phyloP scores from a whole-genome alignment of 1,284 basidiomycete genomes.

The Tylopilus sp. region DNA sequence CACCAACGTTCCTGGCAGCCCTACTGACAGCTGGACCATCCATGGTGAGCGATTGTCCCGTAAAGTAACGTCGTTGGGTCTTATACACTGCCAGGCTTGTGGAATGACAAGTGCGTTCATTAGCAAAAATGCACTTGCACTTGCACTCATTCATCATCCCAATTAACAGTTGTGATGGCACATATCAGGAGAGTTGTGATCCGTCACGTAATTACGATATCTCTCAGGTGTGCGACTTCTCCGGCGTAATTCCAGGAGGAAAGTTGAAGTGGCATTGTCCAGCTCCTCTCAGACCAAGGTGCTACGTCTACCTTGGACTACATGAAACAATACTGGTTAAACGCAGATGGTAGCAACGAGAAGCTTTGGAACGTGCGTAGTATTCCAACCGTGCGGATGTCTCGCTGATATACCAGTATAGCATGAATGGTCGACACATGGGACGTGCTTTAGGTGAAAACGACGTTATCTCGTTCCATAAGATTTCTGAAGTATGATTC shows the following conservation, averaged over 20 bases:
- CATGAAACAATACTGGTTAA: constrained; percentile 71
- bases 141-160: neutral
- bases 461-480: neutral
- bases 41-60: constrained; percentile 49
- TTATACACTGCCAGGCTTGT: constrained; percentile 48
- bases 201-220: constrained; percentile 62
- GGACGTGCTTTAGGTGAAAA: constrained; percentile 67
- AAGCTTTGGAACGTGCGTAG: constrained; percentile 65
- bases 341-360: constrained; percentile 60
- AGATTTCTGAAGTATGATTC: constrained; percentile 5
- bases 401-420: constrained; percentile 25
- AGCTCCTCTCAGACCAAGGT: constrained; percentile 62
- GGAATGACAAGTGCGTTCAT: constrained; percentile 34
- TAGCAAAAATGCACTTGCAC: neutral
- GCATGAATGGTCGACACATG: constrained; percentile 74
- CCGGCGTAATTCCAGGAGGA: neutral
- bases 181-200: constrained; percentile 65
- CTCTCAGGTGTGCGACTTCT: constrained; percentile 39
- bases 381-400: neutral
- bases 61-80: neutral
- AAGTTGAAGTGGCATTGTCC: neutral
- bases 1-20: constrained; percentile 60
- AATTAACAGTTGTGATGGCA: constrained; percentile 61
- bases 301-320: constrained; percentile 61
- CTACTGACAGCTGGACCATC: constrained; percentile 70